Evolutionary conservation across 495 filamentous ascomycete species (phyloP), one percentile per base, ranked within the genome.

Genomic region (Sphaerosporella brunnea): DNA sequence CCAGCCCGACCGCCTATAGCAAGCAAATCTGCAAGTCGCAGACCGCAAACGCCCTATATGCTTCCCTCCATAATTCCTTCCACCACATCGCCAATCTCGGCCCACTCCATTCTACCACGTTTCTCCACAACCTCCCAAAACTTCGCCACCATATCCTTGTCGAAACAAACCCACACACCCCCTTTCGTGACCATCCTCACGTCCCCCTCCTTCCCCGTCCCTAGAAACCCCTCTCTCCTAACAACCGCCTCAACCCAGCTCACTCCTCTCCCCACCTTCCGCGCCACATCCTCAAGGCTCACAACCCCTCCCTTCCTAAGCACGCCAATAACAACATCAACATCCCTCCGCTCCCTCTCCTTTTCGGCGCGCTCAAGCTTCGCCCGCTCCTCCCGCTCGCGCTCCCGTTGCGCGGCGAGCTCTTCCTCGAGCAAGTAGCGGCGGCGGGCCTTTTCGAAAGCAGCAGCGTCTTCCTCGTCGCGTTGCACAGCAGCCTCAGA

Each of bases 341-440:
- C 28, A 53, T 60, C 57, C 41, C 28, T 40, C 35, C 30, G 47
- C 16, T 43, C 44, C 49, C 63, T 58, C 51, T 55, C 50, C 32
- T 62, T 57, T 34, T 52, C 52, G 43, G 51, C 52, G 16, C 45
- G 35, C 40, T 65, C 62, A 13, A 21, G 37, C 40, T 47, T 23
- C 13, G 40, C 9, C 48, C 52, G 16, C 23, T 28, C 37, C 0
- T 4, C 28, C 28, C 53, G 52, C 52, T 64, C 66, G 16, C 21
- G 24, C 11, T 60, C 53, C 24, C 51, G 50, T 48, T 41, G 54
- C 36, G 51, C 62, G 11, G 53, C 52, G 21, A 71, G 60, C 45
- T 65, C 66, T 39, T 62, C 52, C 39, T 69, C 68, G 5, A 54
- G 51, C 2, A 60, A 57, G 7, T 59, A 55, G 2, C 69, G 48